Evolutionary conservation across 2,329 filamentous ascomycete genomes (phyloP), one percentile per base, ranked within the genome.

Genomic region (Botrytis pseudocinerea): DNA sequence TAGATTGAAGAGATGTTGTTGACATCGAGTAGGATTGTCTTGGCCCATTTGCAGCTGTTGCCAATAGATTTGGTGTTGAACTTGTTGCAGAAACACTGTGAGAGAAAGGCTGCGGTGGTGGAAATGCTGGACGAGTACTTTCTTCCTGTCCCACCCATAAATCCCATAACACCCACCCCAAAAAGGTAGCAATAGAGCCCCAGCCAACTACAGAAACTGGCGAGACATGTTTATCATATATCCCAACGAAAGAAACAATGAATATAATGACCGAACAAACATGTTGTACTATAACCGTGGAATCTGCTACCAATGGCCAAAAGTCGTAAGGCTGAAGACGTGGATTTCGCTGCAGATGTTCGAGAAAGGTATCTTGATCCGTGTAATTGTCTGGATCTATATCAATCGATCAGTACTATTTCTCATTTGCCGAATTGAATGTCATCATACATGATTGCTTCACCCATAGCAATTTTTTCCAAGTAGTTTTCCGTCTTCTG

Each of bases 401-500:
- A n/a, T 59, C 64, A 40, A 66, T 32, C 9, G 38, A 76, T 81
- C 69, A 80, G 75, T 72, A 76, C 22, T 35, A 57, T 62, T 10
- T 20, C 25, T 54, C 54, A 38, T 32, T 38, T 71, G 69, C 46
- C 48, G 65, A 28, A 68, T 57, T 25, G 32, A 28, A 16, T 38
- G 38, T 10, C 38, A 38, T 38, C 38, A 76, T 85, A 95, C 93
- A 97, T 48, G 93, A 93, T 82, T 98, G 96, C 83, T 97, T 97
- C 80, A 99, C 95, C 96, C 96, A 99, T 72, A 99, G 88, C 76
- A 99, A 84, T 85, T 98, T 98, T 87, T 97, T 97, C 93, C 95
- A 98, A 18, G 89, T 89, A 69, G 90, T 89, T 80, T 91, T 93
- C 76, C 91, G 87, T 78, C 90, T 86, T 64, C 92, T 76, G 74